Conservation (phyloP, 2,329 filamentous ascomycete genomes). For the Cadophora luteo-olivacea region DNA sequence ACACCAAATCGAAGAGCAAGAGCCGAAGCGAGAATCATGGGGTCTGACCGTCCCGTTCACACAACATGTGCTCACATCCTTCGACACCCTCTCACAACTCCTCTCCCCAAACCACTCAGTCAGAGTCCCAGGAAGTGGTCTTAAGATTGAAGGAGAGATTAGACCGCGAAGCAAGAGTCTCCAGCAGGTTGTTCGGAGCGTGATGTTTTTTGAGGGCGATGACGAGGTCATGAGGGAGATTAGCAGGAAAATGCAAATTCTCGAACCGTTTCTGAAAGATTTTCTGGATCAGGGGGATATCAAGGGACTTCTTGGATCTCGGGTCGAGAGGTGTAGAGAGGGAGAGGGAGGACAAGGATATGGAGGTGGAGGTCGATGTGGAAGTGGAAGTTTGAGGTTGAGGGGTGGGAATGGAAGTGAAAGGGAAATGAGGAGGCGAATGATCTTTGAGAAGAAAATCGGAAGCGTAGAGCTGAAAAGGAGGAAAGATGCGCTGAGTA, state of each 20-base stretch:
- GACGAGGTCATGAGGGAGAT: background rate
- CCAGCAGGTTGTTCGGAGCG: constrained; percentile 3
- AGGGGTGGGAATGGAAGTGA: too few species aligned
- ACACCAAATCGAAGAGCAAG: too few species aligned
- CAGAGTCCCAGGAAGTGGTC: background rate
- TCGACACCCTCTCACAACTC: constrained; percentile 12
- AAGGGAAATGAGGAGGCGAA: background rate
- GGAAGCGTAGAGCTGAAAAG: background rate
- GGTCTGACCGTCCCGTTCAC: background rate
- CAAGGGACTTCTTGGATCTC: background rate
- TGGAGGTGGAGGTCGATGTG: background rate
- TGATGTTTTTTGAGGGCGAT: background rate
- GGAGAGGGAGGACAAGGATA: background rate
- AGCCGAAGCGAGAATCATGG: background rate
- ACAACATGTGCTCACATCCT: background rate
- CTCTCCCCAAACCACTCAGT: constrained; percentile 1
- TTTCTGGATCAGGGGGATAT: background rate
- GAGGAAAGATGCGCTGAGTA: background rate
- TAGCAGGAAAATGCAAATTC: background rate
- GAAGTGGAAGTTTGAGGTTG: background rate
- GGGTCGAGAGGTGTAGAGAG: background rate
- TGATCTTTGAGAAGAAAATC: background rate
- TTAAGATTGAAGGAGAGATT: constrained; percentile 10
- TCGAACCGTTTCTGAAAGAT: background rate
- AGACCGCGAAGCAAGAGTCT: constrained; percentile 1